Evolutionary conservation across 441 rosid species (phyloP).

Genomic region (Gossypium davidsonii): DNA sequence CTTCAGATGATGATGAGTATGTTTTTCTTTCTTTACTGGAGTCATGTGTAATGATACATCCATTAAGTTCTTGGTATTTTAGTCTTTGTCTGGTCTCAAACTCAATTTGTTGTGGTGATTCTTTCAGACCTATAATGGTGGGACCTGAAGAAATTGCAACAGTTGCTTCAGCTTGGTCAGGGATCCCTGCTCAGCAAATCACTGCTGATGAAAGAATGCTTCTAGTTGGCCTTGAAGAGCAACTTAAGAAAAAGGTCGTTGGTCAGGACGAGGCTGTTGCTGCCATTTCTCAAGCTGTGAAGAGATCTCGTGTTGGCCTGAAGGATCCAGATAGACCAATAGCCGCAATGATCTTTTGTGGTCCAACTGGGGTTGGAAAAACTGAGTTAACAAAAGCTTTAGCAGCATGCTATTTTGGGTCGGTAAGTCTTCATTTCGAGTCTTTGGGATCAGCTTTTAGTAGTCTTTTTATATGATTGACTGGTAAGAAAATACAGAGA

Average conservation of each 20-base stretch:
- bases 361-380: constrained; percentile 82
- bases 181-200: constrained; percentile 72
- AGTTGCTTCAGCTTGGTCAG: constrained; percentile 70
- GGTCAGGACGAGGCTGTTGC: constrained; percentile 78
- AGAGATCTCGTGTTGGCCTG: constrained; percentile 68
- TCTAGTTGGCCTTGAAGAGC: constrained; percentile 55
- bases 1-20: constrained; percentile 55
- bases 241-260: constrained; percentile 52
- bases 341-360: constrained; percentile 75
- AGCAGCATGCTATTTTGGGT: constrained; percentile 72
- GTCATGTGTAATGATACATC: constrained; percentile 8
- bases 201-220: constrained; percentile 64
- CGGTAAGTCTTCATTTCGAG: constrained; percentile 46
- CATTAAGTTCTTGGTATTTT: background rate
- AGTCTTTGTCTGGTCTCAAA: background rate
- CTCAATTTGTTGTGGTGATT: constrained; percentile 16
- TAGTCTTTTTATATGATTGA: background rate
- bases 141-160: constrained; percentile 80
- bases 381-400: constrained; percentile 70
- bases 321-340: constrained; percentile 69
- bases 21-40: constrained; percentile 19
- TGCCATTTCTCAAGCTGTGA: constrained; percentile 69
- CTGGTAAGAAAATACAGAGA: background rate
- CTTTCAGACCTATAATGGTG: constrained; percentile 58
- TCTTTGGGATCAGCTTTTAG: background rate